Conservation (phyloP, 2,329 filamentous ascomycete genomes). For the Didymella lethalis region DNA sequence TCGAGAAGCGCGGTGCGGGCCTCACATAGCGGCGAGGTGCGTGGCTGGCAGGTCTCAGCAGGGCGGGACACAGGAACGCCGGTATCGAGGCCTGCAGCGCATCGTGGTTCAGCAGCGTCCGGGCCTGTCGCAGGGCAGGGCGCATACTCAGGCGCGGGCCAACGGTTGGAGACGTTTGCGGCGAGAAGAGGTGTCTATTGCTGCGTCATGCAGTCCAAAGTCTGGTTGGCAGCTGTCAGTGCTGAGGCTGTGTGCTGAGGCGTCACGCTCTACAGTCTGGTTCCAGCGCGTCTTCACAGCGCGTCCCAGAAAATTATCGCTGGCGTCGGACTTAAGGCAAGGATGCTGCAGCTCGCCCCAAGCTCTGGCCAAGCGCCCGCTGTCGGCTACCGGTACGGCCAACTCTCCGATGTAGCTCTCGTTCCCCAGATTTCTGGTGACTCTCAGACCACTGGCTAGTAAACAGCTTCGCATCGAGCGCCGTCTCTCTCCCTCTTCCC, state of each 20-base stretch:
- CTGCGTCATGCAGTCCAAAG: constrained; percentile 13
- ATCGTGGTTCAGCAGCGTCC: constrained; percentile 39
- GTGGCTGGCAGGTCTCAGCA: constrained; percentile 33
- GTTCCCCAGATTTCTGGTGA: constrained; percentile 34
- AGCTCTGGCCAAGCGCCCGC: constrained; percentile 28
- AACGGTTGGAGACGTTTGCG: neutral
- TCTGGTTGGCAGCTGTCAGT: neutral
- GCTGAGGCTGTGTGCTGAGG: no score
- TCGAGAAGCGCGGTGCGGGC: constrained; percentile 36
- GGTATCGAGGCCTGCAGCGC: constrained; percentile 37
- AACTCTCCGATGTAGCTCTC: constrained; percentile 22
- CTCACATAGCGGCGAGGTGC: constrained; percentile 21
- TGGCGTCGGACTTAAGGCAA: constrained; percentile 24
- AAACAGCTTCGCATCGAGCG: constrained; percentile 16
- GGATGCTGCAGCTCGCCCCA: constrained; percentile 17
- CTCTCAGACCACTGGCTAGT: constrained; percentile 7
- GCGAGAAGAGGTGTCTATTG: neutral
- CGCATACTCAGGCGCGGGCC: constrained; percentile 39
- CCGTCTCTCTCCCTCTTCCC: neutral
- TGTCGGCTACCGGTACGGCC: constrained; percentile 22
- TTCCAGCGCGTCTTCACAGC: constrained; percentile 17
- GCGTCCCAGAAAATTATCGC: constrained; percentile 33
- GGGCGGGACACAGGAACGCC: constrained; percentile 46
- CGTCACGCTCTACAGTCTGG: neutral
- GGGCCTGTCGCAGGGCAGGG: constrained; percentile 39